These are phyloP conservation scores for Salix brachista DNA, from an alignment of 345 rosid genomes.

Conservation along the genomic window DNA sequence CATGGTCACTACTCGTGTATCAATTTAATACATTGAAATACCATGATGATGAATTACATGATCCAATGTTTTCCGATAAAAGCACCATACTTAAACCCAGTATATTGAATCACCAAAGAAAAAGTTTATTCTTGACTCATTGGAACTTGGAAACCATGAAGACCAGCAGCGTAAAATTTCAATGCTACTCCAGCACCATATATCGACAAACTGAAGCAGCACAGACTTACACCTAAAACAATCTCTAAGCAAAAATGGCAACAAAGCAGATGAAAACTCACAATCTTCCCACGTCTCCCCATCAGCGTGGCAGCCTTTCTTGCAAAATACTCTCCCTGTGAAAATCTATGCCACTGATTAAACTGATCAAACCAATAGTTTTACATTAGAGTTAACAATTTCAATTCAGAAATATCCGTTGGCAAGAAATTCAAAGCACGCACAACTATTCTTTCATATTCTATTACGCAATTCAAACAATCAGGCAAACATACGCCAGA, in stretches of 20 bases:
- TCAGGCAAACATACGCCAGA: neutral
- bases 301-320: conserved; percentile 79
- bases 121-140: neutral
- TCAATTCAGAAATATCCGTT: neutral
- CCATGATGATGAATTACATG: neutral
- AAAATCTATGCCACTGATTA: conserved; percentile 13
- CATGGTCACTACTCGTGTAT: neutral
- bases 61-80: neutral
- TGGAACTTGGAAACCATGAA: neutral
- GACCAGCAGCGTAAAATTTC: neutral
- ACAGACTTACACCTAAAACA: neutral
- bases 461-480: neutral
- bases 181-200: neutral
- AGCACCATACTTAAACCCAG: neutral
- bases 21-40: neutral
- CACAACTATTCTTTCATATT: neutral
- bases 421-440: neutral
- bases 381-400: neutral
- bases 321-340: conserved; percentile 99
- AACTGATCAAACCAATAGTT: neutral
- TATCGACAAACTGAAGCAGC: neutral
- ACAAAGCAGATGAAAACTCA: conserved; percentile 39
- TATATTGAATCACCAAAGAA: neutral
- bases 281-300: conserved; percentile 96
- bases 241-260: neutral